Evolutionary conservation across 805 yeast genomes (phyloP).

Genomic region (Yamadazyma nakazawae): DNA sequence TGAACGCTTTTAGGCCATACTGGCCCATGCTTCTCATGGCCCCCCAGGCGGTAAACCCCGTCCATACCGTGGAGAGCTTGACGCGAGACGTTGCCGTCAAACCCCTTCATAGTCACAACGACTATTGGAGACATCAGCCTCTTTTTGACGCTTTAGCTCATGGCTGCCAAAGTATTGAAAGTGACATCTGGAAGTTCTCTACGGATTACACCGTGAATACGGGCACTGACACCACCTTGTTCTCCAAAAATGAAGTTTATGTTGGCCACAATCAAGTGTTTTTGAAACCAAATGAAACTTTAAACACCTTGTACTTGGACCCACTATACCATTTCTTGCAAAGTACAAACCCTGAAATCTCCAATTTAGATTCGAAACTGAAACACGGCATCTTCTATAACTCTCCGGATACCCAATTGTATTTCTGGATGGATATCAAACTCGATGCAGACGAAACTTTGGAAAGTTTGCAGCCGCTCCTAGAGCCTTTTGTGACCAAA

Average conservation of each 20-base stretch:
- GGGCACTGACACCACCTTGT: conserved; percentile 19
- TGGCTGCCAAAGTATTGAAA: conserved; percentile 61
- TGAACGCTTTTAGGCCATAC: conserved; percentile 10
- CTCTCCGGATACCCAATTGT: conserved; percentile 50
- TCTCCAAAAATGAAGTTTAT: conserved; percentile 37
- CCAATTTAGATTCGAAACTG: conserved; percentile 14
- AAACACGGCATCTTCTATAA: conserved; percentile 38
- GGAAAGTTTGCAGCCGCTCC: conserved; percentile 39
- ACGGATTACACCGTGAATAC: conserved; percentile 25
- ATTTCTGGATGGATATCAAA: conserved; percentile 63
- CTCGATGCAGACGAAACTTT: conserved; percentile 51
- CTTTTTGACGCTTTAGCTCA: conserved; percentile 53
- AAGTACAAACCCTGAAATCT: conserved; percentile 39
- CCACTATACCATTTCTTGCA: conserved; percentile 50
- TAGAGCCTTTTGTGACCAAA: conserved; percentile 45
- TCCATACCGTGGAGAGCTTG: conserved; percentile 21
- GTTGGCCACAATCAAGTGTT: conserved; percentile 61
- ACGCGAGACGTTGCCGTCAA: conserved; percentile 39
- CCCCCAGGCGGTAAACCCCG: neutral
- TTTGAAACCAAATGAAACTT: conserved; percentile 44
- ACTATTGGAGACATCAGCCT: conserved; percentile 61
- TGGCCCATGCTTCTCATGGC: neutral
- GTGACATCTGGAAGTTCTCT: conserved; percentile 58
- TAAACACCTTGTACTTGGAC: conserved; percentile 49
- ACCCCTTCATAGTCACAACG: conserved; percentile 65